phyloP scores from a whole-genome alignment of 352 stramenopile genomes.

The Globisporangium solare region DNA sequence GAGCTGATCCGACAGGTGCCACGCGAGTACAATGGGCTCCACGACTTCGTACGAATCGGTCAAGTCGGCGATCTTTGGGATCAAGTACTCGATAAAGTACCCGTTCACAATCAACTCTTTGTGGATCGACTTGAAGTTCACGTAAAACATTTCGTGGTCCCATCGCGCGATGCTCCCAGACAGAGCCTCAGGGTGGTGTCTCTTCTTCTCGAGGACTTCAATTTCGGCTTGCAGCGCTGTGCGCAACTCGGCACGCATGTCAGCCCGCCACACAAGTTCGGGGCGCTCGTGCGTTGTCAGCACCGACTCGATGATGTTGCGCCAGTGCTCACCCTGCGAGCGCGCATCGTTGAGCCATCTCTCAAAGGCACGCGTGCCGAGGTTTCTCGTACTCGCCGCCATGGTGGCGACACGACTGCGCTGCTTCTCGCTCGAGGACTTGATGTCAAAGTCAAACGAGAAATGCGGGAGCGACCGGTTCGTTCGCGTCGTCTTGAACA shows the following conservation, averaged over 20 bases:
- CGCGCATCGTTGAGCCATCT: slow-evolving; percentile 62
- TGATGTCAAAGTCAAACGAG: slow-evolving; percentile 63
- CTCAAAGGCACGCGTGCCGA: slow-evolving; percentile 47
- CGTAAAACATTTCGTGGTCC: slow-evolving; percentile 81
- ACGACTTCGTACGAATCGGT: slow-evolving; percentile 61
- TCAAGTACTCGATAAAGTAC: slow-evolving; percentile 77
- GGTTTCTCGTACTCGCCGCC: slow-evolving; percentile 27
- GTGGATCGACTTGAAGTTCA: slow-evolving; percentile 70
- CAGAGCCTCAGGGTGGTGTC: slow-evolving; percentile 14
- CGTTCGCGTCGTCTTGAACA: slow-evolving; percentile 35
- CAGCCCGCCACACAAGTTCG: slow-evolving; percentile 66
- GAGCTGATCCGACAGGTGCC: slow-evolving; percentile 75
- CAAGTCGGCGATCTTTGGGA: slow-evolving; percentile 61
- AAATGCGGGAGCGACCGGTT: slow-evolving; percentile 56
- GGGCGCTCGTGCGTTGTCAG: slow-evolving; percentile 57
- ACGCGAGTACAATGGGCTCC: slow-evolving; percentile 70
- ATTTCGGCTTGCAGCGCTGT: slow-evolving; percentile 56
- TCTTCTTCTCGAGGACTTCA: slow-evolving; percentile 33
- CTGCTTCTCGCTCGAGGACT: slow-evolving; percentile 36
- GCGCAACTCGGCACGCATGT: slow-evolving; percentile 60
- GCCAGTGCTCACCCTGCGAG: slow-evolving; percentile 69
- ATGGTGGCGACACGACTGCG: slow-evolving; percentile 31
- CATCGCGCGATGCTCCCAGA: slow-evolving; percentile 36
- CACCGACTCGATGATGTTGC: slow-evolving; percentile 55
- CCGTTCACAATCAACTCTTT: slow-evolving; percentile 72